Evolutionary conservation across 2,329 filamentous ascomycete species (phyloP).

Genomic region (Stagonosporopsis tanaceti): DNA sequence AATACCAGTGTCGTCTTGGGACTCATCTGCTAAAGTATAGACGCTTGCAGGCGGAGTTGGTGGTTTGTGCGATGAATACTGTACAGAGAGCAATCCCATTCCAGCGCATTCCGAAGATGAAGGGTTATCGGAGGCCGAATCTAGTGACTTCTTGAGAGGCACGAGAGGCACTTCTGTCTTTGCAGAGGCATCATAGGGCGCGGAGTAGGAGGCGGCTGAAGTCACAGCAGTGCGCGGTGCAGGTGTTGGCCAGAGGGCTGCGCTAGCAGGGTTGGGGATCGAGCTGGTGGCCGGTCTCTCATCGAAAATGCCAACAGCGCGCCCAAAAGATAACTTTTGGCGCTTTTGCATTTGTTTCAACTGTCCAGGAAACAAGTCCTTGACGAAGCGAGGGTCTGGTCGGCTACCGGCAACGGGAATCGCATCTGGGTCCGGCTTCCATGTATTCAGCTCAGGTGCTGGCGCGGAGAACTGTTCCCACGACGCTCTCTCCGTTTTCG

Average conservation of each 20-base stretch:
- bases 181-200: neutral
- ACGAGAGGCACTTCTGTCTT: neutral
- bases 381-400: conserved; percentile 18
- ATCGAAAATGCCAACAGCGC: neutral
- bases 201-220: neutral
- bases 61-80: neutral
- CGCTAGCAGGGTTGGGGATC: neutral
- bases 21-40: neutral
- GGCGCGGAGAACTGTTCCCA: conserved; percentile 23
- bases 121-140: neutral
- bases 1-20: neutral
- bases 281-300: neutral
- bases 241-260: conserved; percentile 4
- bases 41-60: neutral
- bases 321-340: neutral
- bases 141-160: neutral
- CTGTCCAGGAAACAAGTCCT: neutral
- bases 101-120: neutral
- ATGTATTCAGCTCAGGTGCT: conserved; percentile 15
- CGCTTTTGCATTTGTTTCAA: neutral
- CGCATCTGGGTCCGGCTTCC: conserved; percentile 18
- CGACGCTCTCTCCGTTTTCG: neutral
- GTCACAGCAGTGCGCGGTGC: neutral
- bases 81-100: neutral
- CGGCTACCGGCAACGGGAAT: conserved; percentile 12